Percentiles rank a stretch among this genome's conserved stretches.
These are phyloP conservation scores for Candida awuae DNA, from an alignment of 805 yeast genomes.

Conservation along the genomic window DNA sequence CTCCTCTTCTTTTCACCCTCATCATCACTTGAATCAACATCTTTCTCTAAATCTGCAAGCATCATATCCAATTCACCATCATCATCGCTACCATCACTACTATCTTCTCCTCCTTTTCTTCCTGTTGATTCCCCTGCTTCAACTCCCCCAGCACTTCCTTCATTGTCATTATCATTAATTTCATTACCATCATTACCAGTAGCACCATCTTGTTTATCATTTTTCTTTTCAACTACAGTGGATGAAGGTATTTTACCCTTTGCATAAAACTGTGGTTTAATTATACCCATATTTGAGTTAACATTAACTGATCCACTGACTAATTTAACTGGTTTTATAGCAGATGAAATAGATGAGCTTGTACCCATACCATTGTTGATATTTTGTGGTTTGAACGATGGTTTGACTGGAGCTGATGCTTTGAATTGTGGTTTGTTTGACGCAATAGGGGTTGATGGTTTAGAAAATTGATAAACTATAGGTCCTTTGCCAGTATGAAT, in stretches of 20 bases:
- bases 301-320: neutral
- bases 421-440: slow-evolving; percentile 8
- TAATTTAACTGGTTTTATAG: slow-evolving; percentile 10
- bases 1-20: neutral
- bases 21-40: slow-evolving; percentile 1
- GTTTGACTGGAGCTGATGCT: slow-evolving; percentile 10
- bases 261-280: slow-evolving; percentile 25
- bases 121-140: neutral
- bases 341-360: slow-evolving; percentile 2
- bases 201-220: neutral
- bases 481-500: slow-evolving; percentile 3
- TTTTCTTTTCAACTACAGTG: neutral
- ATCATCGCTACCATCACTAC: slow-evolving; percentile 1
- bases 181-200: neutral
- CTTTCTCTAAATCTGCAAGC: slow-evolving; percentile 8
- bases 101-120: neutral
- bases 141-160: neutral
- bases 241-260: slow-evolving; percentile 5
- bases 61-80: slow-evolving; percentile 5
- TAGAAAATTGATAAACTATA: slow-evolving; percentile 8
- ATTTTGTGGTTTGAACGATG: slow-evolving; percentile 12
- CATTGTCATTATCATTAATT: neutral
- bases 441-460: slow-evolving; percentile 9
- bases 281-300: neutral
- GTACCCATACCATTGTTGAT: no score